Percentiles rank a stretch among this genome's conserved stretches.
Conservation (phyloP, 1,284 basidiomycete species). For the Ceratorhiza oryzae-sativae region DNA sequence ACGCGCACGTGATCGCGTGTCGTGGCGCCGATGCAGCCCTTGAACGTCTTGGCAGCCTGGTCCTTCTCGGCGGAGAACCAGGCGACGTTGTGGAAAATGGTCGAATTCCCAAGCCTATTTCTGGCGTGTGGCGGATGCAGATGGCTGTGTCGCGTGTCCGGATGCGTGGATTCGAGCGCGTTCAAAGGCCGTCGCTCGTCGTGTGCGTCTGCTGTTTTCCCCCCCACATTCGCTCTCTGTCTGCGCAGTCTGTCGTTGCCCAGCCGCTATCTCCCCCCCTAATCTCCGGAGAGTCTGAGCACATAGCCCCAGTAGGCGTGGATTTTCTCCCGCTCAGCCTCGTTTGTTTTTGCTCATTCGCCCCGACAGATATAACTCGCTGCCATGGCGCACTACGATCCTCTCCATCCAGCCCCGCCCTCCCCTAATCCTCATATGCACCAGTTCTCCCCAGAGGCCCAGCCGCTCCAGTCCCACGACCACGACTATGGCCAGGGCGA, state of each 20-base stretch:
- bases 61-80: not conserved
- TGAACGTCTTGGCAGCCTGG: not conserved
- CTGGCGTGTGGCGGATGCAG: slow-evolving; percentile 11
- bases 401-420: slow-evolving; percentile 15
- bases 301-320: not conserved
- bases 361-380: not conserved
- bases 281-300: not conserved
- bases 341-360: not conserved
- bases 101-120: not conserved
- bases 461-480: slow-evolving; percentile 11
- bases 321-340: slow-evolving; percentile 6
- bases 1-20: slow-evolving; percentile 34
- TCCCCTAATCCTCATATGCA: not conserved
- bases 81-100: not conserved
- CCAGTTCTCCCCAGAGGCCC: slow-evolving; percentile 7
- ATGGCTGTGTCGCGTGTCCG: slow-evolving; percentile 22
- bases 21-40: not conserved
- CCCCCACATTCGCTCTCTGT: slow-evolving; percentile 2
- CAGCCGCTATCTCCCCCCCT: not conserved
- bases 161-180: slow-evolving; percentile 3
- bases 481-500: not conserved
- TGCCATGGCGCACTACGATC: slow-evolving; percentile 33
- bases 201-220: not conserved
- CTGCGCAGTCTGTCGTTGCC: not conserved
- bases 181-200: slow-evolving; percentile 22